Evolutionary conservation across 192 early-diverging fungal genomes (phyloP), one percentile per base, ranked within the genome.

Genomic region (Linnemannia elongata): DNA sequence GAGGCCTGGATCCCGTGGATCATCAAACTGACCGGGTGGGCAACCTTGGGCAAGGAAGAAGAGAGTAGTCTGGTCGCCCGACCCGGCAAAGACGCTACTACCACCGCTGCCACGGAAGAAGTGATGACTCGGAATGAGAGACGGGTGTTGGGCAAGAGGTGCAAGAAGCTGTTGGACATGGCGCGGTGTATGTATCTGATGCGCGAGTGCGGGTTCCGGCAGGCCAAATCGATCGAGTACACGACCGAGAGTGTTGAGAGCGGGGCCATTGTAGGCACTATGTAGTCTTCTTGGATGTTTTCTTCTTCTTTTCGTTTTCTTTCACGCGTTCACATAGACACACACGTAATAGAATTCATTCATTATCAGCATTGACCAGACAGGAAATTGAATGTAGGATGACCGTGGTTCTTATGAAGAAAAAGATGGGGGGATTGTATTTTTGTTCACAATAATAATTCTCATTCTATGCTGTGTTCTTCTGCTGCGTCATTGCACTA

Each of bases 81-180:
- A n/a, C 83, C 83, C 22, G 83, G 83, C 5, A 86, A 86, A 68
- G 83, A 86, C 63, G 78, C 38, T 39, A n/a, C 85, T 1, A 17
- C 47, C 47, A 49, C 42, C 0, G 24, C 24, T 20, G 47, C 39
- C 12, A 41, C 57, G 17, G 76, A 72, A 1, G 73, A 45, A 12
- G 44, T 41, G 22, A 80, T 87, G 76, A 76, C 85, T 3, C 76
- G 85, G 42, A 72, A 87, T 18, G 79, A 81, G 44, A 44, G 85
- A 42, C 69, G 85, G n/a, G 75, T 87, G 39, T 52, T 87, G 12
- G 85, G 85, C 5, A 87, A 87, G 68, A 60, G 80, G 42, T 87
- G 85, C 76, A 87, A 87, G 57, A 87, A 87, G 36, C 15, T 87
- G 8, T 36, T 87, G 30, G 85, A 87, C 42, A 87, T 87, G 79